Evolutionary conservation across 2,329 filamentous ascomycete species (phyloP), one percentile per base, ranked within the genome.

Genomic region (Pezicula neosporulosa): DNA sequence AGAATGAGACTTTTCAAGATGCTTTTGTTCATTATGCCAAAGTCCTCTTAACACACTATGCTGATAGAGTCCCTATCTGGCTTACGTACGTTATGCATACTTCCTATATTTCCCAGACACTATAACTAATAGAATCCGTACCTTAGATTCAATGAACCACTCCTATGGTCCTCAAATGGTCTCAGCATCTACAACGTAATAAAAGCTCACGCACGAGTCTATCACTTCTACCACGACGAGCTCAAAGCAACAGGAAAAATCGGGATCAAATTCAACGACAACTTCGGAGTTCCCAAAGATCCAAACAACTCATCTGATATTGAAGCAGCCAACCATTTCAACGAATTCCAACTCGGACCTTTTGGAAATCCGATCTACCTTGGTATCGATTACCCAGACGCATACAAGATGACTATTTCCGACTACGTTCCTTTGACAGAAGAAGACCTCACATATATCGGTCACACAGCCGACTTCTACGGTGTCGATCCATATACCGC

Each of bases 401-500:
- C 78, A 2, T 67, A 70, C 15, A 55, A 53, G 21, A 50, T 44
- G 19, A 54, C 52, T 2, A 39, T 54, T 6, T 27, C 30, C 24
- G 47, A 59, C 68, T 67, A n/a, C 71, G n/a, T 81, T 74, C 0
- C 72, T 71, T 0, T 60, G 3, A 78, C 68, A 1, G 55, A 69
- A 0, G 64, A 67, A 3, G 73, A 85, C 27, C 64, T 85, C 6
- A 62, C 60, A 2, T 74, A 74, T 44, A 72, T 80, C 33, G 66
- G 68, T n/a, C 70, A 71, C 12, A 81, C 77, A 0, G 71, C 74
- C 5, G 81, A 84, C 59, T 81, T 82, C 54, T 68, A 81, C 28
- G 77, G 72, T 10, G 72, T 84, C 37, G 80, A 84, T 53, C 76
- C 79, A 0, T 85, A 84, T 66, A 81, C 77, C 0, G 76, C 78